These are phyloP conservation scores for Suhomyces anneliseae DNA, from an alignment of 1,139 yeast species.

Conservation along the genomic window DNA sequence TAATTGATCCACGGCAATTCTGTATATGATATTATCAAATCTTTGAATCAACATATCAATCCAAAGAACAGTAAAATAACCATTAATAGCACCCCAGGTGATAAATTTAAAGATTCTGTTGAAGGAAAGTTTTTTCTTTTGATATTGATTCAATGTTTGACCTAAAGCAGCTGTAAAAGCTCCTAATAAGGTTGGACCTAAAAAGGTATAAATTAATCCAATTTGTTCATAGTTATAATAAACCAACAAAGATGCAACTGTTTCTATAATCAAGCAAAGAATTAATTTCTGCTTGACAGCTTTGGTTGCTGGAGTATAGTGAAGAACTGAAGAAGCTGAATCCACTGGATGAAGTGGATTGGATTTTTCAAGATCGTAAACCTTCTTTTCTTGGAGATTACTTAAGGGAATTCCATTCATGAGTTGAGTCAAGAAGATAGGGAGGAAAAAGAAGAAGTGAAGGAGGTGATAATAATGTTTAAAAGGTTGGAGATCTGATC, in stretches of 20 bases:
- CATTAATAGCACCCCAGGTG: constrained; percentile 65
- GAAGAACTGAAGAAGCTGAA: constrained; percentile 6
- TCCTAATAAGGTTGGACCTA: constrained; percentile 47
- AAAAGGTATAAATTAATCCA: constrained; percentile 18
- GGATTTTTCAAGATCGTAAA: constrained; percentile 13
- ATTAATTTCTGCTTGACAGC: constrained; percentile 6
- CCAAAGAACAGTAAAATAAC: constrained; percentile 58
- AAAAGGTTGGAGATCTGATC: background rate
- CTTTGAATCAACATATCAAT: constrained; percentile 45
- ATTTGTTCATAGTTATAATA: constrained; percentile 32
- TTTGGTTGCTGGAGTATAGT: constrained; percentile 4
- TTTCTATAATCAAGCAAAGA: constrained; percentile 24
- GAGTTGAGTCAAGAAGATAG: background rate
- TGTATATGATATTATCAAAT: constrained; percentile 33
- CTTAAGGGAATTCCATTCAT: constrained; percentile 3
- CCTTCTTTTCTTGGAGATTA: constrained; percentile 10
- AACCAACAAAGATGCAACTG: constrained; percentile 21
- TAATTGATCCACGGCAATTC: constrained; percentile 53
- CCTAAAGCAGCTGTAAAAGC: constrained; percentile 55
- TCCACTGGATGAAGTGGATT: constrained; percentile 10
- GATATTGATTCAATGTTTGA: constrained; percentile 55
- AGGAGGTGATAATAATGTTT: background rate
- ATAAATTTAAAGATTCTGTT: constrained; percentile 49
- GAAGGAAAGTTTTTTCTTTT: constrained; percentile 39
- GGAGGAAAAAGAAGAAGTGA: background rate